Percentiles rank a stretch among this genome's conserved stretches.
phyloP scores from a whole-genome alignment of 192 early-diverging fungal genomes.

The Pilobolus umbonatus region DNA sequence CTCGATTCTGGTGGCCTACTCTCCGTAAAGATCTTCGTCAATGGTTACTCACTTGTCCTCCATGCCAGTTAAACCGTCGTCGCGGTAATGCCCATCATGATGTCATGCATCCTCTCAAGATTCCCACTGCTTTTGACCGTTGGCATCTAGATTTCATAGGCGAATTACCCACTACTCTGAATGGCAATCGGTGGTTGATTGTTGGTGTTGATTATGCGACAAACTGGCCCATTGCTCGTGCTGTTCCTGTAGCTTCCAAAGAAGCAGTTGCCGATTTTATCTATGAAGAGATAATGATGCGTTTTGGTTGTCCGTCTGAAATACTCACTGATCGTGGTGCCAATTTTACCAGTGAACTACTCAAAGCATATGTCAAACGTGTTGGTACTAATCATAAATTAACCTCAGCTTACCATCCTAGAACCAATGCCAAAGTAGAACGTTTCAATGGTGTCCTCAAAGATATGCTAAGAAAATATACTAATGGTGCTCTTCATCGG shows the following conservation, averaged over 20 bases:
- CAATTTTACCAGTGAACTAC: conserved; percentile 9
- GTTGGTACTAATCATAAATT: conserved; percentile 10
- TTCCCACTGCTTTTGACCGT: conserved; percentile 1
- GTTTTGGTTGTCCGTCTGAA: conserved; percentile 20
- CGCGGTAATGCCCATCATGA: not conserved
- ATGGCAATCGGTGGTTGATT: conserved; percentile 19
- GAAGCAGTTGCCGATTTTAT: conserved; percentile 18
- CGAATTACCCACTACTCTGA: not conserved
- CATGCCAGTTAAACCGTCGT: not conserved
- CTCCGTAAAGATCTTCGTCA: not conserved
- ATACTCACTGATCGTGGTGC: conserved; percentile 20
- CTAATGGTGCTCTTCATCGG: not conserved
- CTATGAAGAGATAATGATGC: conserved; percentile 22
- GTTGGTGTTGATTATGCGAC: conserved; percentile 30
- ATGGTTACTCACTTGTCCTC: conserved; percentile 4
- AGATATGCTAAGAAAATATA: conserved; percentile 16
- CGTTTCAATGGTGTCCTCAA: conserved; percentile 17
- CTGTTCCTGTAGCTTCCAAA: conserved; percentile 16
- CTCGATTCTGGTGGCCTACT: conserved; percentile 7
- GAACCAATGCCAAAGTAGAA: conserved; percentile 21
- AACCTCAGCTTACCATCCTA: conserved; percentile 19
- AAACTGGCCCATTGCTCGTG: conserved; percentile 27
- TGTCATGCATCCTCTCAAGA: conserved; percentile 1
- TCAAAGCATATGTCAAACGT: not conserved
- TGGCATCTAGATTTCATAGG: conserved; percentile 23